A percentile compares a stretch with the other conserved stretches of the same genome.
These are phyloP conservation scores for Zygotorulaspora danielsina DNA, from an alignment of 805 yeast species.

Conservation along the genomic window DNA sequence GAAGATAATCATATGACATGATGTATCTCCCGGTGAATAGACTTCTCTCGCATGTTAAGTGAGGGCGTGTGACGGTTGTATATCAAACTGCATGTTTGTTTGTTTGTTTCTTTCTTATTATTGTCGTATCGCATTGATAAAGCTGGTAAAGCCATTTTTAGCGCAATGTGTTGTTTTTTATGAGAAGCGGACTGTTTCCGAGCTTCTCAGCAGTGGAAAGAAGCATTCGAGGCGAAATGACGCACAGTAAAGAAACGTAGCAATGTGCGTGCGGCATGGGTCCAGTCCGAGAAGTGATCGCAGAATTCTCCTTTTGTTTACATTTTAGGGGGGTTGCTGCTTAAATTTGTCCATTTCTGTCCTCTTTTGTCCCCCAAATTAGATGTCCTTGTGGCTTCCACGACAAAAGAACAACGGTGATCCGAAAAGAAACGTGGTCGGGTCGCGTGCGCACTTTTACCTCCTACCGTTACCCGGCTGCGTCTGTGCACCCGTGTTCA, in stretches of 20 bases:
- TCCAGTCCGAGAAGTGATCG: not conserved
- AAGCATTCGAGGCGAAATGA: not conserved
- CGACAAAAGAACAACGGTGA: too few species aligned
- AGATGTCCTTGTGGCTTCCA: conserved; percentile 4
- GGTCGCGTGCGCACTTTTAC: not conserved
- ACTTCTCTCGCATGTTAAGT: conserved; percentile 2
- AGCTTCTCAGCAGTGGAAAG: not conserved
- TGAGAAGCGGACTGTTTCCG: not conserved
- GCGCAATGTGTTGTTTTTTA: too few species aligned
- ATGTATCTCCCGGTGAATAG: not conserved
- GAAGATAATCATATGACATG: conserved; percentile 1
- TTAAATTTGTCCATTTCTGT: conserved; percentile 1
- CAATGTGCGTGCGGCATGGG: conserved; percentile 1
- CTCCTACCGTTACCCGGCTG: too few species aligned
- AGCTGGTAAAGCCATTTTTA: too few species aligned
- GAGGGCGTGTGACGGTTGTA: not conserved
- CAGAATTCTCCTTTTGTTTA: conserved; percentile 3
- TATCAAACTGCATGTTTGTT: not conserved
- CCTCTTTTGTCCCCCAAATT: conserved; percentile 1
- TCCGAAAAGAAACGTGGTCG: conserved; percentile 4
- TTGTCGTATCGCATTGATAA: too few species aligned
- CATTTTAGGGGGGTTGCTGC: not conserved
- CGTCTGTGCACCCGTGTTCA: too few species aligned
- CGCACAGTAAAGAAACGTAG: conserved; percentile 1
- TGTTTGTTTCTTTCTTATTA: conserved; percentile 1